Conservation (phyloP, 148 eudicot genomes). For the Amaranthus cruentus region DNA sequence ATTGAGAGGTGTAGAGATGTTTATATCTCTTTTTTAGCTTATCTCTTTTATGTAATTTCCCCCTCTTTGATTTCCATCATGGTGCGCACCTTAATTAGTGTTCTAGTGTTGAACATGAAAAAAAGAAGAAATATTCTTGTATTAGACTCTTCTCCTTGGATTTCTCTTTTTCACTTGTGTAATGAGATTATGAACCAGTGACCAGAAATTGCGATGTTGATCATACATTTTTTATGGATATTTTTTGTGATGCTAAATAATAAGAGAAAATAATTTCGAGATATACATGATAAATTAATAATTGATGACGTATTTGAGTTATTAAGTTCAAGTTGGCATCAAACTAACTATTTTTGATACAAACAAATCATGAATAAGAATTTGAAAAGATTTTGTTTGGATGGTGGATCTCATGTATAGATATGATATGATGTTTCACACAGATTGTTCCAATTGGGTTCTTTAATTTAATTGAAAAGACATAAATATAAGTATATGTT, state of each 20-base stretch:
- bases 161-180: neutral
- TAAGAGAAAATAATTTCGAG: too few species aligned
- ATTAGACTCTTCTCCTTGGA: neutral
- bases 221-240: neutral
- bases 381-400: neutral
- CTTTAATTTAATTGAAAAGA: neutral
- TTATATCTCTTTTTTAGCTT: conserved; percentile 14
- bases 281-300: too few species aligned
- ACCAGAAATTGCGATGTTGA: neutral
- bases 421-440: neutral
- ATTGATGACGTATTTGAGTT: too few species aligned
- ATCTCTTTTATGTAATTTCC: conserved; percentile 14
- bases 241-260: too few species aligned
- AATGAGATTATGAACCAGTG: neutral
- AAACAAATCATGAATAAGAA: neutral
- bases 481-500: neutral
- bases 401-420: neutral
- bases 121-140: conserved; percentile 3
- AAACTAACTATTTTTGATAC: too few species aligned
- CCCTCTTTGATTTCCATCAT: conserved; percentile 1
- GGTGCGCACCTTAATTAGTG: neutral
- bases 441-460: neutral
- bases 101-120: neutral
- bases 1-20: conserved; percentile 24
- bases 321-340: too few species aligned